phyloP scores from a whole-genome alignment of 495 filamentous ascomycete species.

The Lasiosphaeria miniovina region DNA sequence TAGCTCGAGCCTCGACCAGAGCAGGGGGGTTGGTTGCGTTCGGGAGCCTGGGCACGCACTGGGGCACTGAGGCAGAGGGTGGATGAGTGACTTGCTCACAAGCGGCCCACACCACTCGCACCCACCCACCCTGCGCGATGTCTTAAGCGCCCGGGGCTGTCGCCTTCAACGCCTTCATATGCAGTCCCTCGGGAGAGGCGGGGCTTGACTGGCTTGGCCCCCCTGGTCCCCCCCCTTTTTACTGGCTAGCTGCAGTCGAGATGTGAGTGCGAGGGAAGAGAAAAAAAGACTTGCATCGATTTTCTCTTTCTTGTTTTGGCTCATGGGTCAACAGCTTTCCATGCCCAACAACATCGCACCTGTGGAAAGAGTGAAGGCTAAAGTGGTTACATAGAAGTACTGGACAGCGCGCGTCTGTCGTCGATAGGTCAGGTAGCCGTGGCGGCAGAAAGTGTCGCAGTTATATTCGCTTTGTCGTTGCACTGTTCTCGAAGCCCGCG shows the following conservation, averaged over 20 bases:
- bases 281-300: slow-evolving; percentile 1
- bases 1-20: not conserved
- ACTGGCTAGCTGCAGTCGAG: slow-evolving; percentile 25
- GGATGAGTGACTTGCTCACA: slow-evolving; percentile 27
- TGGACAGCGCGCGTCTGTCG: too few species aligned
- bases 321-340: too few species aligned
- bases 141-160: slow-evolving; percentile 37
- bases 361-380: too few species aligned
- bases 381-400: too few species aligned
- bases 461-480: too few species aligned
- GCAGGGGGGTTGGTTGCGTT: slow-evolving; percentile 12
- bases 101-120: slow-evolving; percentile 25
- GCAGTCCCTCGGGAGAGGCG: slow-evolving; percentile 32
- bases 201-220: slow-evolving; percentile 10
- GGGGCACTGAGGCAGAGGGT: too few species aligned
- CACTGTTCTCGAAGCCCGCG: too few species aligned
- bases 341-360: too few species aligned
- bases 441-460: too few species aligned
- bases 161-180: slow-evolving; percentile 14
- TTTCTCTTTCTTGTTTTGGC: too few species aligned
- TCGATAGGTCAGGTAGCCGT: too few species aligned
- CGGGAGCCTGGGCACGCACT: not conserved
- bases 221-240: slow-evolving; percentile 11
- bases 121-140: slow-evolving; percentile 12
- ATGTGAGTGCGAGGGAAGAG: slow-evolving; percentile 4